Evolutionary conservation across 805 yeast species (phyloP).

Genomic region (Metschnikowia gelsemii): DNA sequence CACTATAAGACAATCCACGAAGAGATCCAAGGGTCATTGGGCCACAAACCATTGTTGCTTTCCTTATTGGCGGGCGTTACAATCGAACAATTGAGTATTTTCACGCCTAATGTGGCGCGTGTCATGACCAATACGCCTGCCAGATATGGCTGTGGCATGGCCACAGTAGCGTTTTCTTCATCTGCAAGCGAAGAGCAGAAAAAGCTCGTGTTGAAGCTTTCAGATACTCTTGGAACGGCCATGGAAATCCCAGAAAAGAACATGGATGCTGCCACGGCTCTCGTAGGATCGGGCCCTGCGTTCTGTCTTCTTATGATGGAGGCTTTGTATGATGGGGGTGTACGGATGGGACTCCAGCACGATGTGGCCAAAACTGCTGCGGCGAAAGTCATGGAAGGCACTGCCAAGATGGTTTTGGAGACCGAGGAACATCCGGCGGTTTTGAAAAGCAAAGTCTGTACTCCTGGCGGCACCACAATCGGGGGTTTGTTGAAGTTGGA

Average conservation of each 20-base stretch:
- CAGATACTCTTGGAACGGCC: slow-evolving; percentile 66
- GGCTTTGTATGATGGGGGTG: slow-evolving; percentile 90
- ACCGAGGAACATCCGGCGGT: slow-evolving; percentile 87
- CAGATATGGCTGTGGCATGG: slow-evolving; percentile 88
- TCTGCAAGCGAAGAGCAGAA: slow-evolving; percentile 44
- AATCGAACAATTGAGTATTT: slow-evolving; percentile 57
- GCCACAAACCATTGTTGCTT: slow-evolving; percentile 59
- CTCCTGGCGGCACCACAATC: slow-evolving; percentile 98
- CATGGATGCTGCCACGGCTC: slow-evolving; percentile 94
- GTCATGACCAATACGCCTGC: slow-evolving; percentile 99
- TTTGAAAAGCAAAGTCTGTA: slow-evolving; percentile 83
- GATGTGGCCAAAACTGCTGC: slow-evolving; percentile 83
- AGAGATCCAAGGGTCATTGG: slow-evolving; percentile 46
- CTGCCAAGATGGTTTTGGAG: slow-evolving; percentile 83
- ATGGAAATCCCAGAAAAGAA: slow-evolving; percentile 78
- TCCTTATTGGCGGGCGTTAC: slow-evolving; percentile 94
- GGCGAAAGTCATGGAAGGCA: slow-evolving; percentile 90
- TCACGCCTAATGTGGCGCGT: slow-evolving; percentile 65
- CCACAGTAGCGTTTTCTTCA: slow-evolving; percentile 76
- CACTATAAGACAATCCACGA: slow-evolving; percentile 62
- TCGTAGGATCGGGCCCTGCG: slow-evolving; percentile 97
- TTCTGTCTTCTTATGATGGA: slow-evolving; percentile 87
- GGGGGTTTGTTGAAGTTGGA: slow-evolving; percentile 93
- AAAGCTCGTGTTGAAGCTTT: slow-evolving; percentile 50
- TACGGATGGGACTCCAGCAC: slow-evolving; percentile 89